These are phyloP conservation scores for Trichosporon coremiiforme DNA, from an alignment of 1,284 basidiomycete genomes.

Conservation along the genomic window DNA sequence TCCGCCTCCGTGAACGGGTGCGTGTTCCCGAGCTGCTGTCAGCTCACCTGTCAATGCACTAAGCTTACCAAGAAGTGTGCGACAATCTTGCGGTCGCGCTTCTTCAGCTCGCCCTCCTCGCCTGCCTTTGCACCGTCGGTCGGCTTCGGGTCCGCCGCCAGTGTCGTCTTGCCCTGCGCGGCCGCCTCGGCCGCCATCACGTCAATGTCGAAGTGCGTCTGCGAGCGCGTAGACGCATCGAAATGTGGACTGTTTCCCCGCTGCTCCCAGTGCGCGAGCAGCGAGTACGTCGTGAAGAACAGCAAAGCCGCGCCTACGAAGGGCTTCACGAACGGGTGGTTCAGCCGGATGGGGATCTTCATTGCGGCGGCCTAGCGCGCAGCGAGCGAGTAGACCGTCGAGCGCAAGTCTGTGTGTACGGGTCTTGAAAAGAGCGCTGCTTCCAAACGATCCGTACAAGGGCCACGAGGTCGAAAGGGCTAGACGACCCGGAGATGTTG, in stretches of 20 bases:
- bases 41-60: neutral
- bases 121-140: neutral
- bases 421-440: no score
- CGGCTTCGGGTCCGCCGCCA: neutral
- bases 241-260: constrained; percentile 21
- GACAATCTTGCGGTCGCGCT: constrained; percentile 35
- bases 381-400: neutral
- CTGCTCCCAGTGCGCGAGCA: constrained; percentile 34
- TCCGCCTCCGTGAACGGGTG: constrained; percentile 50
- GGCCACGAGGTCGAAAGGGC: neutral
- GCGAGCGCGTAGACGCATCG: neutral
- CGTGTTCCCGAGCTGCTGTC: constrained; percentile 54
- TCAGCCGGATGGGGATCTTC: constrained; percentile 23
- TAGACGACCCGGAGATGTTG: neutral
- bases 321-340: constrained; percentile 26
- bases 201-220: constrained; percentile 22
- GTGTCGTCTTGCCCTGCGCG: constrained; percentile 13
- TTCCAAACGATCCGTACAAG: no score
- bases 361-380: neutral
- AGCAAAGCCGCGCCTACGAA: constrained; percentile 28
- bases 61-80: constrained; percentile 56
- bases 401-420: no score
- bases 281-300: constrained; percentile 25
- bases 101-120: constrained; percentile 2
- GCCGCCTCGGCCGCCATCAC: constrained; percentile 16